Evolutionary conservation across 163 green algal genomes (phyloP).

Genomic region (Prototheca cutis): DNA sequence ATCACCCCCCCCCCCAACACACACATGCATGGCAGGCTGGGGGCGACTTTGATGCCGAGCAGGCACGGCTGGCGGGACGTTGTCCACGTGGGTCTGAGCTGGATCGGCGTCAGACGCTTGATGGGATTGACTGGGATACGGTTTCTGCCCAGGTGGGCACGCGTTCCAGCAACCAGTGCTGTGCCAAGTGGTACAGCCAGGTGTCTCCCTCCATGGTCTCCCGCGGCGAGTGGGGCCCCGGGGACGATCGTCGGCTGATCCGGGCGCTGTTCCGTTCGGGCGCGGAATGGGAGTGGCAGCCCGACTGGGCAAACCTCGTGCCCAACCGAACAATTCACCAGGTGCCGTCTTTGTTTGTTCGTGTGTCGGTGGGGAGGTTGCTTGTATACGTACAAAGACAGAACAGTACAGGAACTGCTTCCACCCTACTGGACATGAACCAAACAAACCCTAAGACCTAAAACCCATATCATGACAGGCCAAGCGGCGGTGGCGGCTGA

Average conservation of each 20-base stretch:
- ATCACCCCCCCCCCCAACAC: too few relatives aligned
- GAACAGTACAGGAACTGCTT: too few relatives aligned
- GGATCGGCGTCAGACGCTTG: slow-evolving; percentile 40
- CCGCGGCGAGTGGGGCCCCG: slow-evolving; percentile 47
- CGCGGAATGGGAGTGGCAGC: slow-evolving; percentile 36
- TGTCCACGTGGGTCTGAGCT: too few relatives aligned
- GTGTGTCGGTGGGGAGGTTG: too few relatives aligned
- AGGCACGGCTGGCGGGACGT: too few relatives aligned
- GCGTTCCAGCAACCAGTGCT: slow-evolving; percentile 46
- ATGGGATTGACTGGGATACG: slow-evolving; percentile 59
- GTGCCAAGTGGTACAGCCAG: slow-evolving; percentile 59
- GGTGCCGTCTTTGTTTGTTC: too few relatives aligned
- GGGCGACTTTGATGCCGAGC: too few relatives aligned
- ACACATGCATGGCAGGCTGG: too few relatives aligned
- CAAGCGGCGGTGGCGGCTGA: slow-evolving; percentile 50
- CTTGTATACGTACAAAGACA: too few relatives aligned
- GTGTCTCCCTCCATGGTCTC: slow-evolving; percentile 48
- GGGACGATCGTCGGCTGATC: slow-evolving; percentile 61
- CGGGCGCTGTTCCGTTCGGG: slow-evolving; percentile 17
- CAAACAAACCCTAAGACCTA: neutral
- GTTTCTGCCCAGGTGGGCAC: slow-evolving; percentile 38
- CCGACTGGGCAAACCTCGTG: slow-evolving; percentile 52
- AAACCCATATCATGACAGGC: slow-evolving; percentile 1
- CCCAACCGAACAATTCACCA: slow-evolving; percentile 30
- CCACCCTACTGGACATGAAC: too few relatives aligned